Percentiles rank a stretch among this genome's conserved stretches.
Evolutionary conservation across 2,329 filamentous ascomycete genomes (phyloP).

Genomic region (Lecanosticta acicola): DNA sequence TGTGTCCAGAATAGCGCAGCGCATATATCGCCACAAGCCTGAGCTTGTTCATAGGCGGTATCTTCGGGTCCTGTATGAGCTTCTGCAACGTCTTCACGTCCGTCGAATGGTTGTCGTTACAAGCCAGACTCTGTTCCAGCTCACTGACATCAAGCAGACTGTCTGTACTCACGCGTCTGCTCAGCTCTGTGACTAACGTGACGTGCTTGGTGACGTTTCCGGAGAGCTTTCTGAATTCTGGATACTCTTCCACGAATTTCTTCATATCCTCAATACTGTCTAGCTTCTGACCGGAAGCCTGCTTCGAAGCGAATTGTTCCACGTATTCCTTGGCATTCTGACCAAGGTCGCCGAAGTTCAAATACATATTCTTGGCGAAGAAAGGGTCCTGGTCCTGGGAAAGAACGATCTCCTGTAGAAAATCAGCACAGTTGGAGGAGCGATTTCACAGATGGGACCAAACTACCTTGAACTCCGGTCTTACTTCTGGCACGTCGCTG

Average conservation of each 20-base stretch:
- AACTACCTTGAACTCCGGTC: slow-evolving; percentile 28
- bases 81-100: slow-evolving; percentile 91
- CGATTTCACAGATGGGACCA: neutral
- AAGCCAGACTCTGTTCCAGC: slow-evolving; percentile 91
- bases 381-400: slow-evolving; percentile 97
- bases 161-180: slow-evolving; percentile 77
- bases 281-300: slow-evolving; percentile 92
- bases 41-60: slow-evolving; percentile 78
- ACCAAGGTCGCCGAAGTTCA: slow-evolving; percentile 93
- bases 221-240: slow-evolving; percentile 92
- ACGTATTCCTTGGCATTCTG: slow-evolving; percentile 99
- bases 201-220: slow-evolving; percentile 99
- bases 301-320: slow-evolving; percentile 94
- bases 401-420: slow-evolving; percentile 73
- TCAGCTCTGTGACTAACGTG: slow-evolving; percentile 88
- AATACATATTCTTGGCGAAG: slow-evolving; percentile 98
- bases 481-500: slow-evolving; percentile 47
- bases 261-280: slow-evolving; percentile 99
- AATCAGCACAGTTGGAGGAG: slow-evolving; percentile 9
- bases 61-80: slow-evolving; percentile 72
- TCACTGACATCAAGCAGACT: slow-evolving; percentile 93
- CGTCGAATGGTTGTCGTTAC: slow-evolving; percentile 86
- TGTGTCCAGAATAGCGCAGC: slow-evolving; percentile 81
- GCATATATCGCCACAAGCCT: slow-evolving; percentile 91
- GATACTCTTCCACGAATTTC: slow-evolving; percentile 97